These are phyloP conservation scores for Lasiosphaeriaceae sp. DNA, from an alignment of 495 filamentous ascomycete species.

Conservation along the genomic window DNA sequence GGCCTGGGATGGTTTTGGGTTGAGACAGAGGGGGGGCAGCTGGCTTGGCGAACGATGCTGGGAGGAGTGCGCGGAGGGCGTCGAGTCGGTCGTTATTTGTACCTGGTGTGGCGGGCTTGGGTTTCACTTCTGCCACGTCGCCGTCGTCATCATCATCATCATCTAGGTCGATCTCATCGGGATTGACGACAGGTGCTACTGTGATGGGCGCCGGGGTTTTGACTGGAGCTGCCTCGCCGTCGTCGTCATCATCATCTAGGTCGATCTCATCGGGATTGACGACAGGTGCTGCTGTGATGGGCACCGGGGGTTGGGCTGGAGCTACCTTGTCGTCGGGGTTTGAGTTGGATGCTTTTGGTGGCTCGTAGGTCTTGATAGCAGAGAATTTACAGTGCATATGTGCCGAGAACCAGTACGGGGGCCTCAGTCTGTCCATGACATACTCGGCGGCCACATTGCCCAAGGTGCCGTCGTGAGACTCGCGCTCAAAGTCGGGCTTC, in stretches of 20 bases:
- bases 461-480: slow-evolving; percentile 67
- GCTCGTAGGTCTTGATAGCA: slow-evolving; percentile 63
- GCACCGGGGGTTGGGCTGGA: not conserved
- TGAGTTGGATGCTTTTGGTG: slow-evolving; percentile 15
- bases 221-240: not conserved
- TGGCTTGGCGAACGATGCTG: slow-evolving; percentile 57
- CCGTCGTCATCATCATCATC: slow-evolving; percentile 16
- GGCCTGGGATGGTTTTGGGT: slow-evolving; percentile 34
- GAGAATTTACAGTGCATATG: slow-evolving; percentile 86
- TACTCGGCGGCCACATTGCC: slow-evolving; percentile 74
- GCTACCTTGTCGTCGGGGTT: not conserved
- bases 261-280: slow-evolving; percentile 16
- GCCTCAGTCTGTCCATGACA: slow-evolving; percentile 75
- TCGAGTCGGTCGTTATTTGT: slow-evolving; percentile 29
- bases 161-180: slow-evolving; percentile 12
- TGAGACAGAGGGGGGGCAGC: slow-evolving; percentile 14
- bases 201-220: slow-evolving; percentile 1
- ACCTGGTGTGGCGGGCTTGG: not conserved
- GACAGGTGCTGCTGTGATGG: not conserved
- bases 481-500: slow-evolving; percentile 69
- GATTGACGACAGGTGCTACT: slow-evolving; percentile 4
- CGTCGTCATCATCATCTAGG: slow-evolving; percentile 17
- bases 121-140: not conserved
- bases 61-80: slow-evolving; percentile 61
- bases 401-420: slow-evolving; percentile 88